Conservation (phyloP, 108 stramenopile genomes). For the Pseudonitzschia pungens region DNA sequence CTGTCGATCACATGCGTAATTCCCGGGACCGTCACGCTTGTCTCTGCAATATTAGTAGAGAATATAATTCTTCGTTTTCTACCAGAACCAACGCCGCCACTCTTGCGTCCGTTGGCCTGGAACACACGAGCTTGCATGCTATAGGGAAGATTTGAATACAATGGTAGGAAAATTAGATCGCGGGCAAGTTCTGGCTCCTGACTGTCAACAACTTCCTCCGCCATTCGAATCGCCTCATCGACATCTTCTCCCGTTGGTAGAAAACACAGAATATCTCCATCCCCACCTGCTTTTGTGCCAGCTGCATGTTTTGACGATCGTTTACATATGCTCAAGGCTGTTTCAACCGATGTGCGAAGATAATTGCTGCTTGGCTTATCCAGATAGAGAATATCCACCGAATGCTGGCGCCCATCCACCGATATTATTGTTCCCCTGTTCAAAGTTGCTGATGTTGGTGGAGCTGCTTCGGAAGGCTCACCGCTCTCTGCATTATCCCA, state of each 20-base stretch:
- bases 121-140: constrained; percentile 78
- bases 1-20: constrained; percentile 93
- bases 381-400: constrained; percentile 88
- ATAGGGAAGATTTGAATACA: constrained; percentile 85
- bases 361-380: constrained; percentile 79
- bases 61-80: constrained; percentile 66
- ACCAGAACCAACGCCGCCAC: background rate
- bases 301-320: constrained; percentile 45
- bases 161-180: constrained; percentile 69
- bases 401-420: constrained; percentile 79
- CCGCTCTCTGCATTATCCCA: constrained; percentile 33
- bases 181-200: constrained; percentile 10
- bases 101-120: constrained; percentile 39
- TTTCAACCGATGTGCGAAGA: constrained; percentile 73
- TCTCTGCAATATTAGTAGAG: constrained; percentile 95
- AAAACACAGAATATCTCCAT: constrained; percentile 93
- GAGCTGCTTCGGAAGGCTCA: constrained; percentile 8
- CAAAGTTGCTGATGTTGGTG: background rate
- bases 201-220: constrained; percentile 59
- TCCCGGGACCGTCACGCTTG: constrained; percentile 89
- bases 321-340: constrained; percentile 55
- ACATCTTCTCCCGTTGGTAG: constrained; percentile 93
- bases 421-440: constrained; percentile 75
- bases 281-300: constrained; percentile 47
- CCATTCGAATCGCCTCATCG: constrained; percentile 74